A percentile compares a stretch with the other conserved stretches of the same genome.
These are phyloP conservation scores for Hyparrhenia diplandra DNA, from an alignment of 176 grass and related monocot species.

Conservation along the genomic window DNA sequence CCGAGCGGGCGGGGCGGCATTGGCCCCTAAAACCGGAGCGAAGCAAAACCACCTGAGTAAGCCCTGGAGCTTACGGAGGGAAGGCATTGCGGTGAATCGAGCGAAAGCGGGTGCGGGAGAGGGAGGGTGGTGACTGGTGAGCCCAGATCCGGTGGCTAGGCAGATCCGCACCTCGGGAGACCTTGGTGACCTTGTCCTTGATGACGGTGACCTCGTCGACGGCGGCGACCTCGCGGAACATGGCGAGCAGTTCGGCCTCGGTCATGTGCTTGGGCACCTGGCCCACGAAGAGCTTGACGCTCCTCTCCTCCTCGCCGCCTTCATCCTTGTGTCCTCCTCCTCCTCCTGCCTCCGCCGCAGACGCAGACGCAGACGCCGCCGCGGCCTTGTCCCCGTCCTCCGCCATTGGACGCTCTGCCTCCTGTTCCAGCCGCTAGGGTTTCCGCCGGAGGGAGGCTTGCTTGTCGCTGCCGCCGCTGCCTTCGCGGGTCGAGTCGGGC, in stretches of 20 bases:
- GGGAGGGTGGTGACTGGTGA: not conserved
- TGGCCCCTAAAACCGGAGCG: not conserved
- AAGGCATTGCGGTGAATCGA: constrained; percentile 33
- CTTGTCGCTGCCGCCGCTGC: not conserved
- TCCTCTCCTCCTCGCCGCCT: constrained; percentile 37
- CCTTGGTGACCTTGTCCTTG: constrained; percentile 89
- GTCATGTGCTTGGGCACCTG: constrained; percentile 81
- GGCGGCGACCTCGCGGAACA: constrained; percentile 86
- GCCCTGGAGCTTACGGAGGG: not conserved
- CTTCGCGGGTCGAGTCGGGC: not conserved
- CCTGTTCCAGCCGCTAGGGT: constrained; percentile 1
- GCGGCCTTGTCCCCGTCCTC: constrained; percentile 33
- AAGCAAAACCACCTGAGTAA: not conserved
- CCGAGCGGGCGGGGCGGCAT: constrained; percentile 4
- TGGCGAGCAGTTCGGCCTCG: constrained; percentile 58
- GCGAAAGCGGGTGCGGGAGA: not conserved
- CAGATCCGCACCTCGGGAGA: constrained; percentile 76
- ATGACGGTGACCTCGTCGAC: constrained; percentile 98
- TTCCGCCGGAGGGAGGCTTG: not conserved
- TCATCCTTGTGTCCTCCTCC: not conserved
- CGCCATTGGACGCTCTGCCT: constrained; percentile 29
- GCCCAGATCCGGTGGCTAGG: constrained; percentile 27
- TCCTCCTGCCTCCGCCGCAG: not conserved
- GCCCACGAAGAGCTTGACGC: constrained; percentile 83
- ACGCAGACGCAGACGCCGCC: not conserved